Base-by-base conservation (phyloP, 2,329 filamentous ascomycete genomes). In the Exophiala phaeomuriformis region DNA sequence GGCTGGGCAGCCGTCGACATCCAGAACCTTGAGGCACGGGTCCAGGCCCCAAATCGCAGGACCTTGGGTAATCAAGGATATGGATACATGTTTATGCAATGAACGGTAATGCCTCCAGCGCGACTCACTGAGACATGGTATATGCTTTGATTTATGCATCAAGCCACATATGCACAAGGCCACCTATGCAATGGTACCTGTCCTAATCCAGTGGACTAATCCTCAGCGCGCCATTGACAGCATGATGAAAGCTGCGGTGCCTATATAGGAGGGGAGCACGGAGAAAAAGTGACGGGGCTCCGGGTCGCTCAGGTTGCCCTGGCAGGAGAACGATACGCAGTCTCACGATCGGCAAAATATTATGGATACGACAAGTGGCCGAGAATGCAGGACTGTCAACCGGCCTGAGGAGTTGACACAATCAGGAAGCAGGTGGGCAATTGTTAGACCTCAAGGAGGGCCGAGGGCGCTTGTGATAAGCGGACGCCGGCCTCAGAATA, bases 281-380 rank as follows among this genome's bases (percentile, higher is more conserved):
- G 44, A 12, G 12, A 27, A 29, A 32, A 36, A 30, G 31, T 32
- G 44, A 47, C 44, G 6, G 31, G 44, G 44, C 5, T 41, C 6
- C 28, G 12, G 19, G 28, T 27, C 28, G 19, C 28, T 41, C 12
- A 28, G 42, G 28, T 32, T 33, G 51, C 51, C 51, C 51, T 53
- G 51, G 32, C 51, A 53, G 37, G 42, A 53, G 51, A 45, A 32
- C 5, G 41, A 29, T 27, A 43, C 35, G 32, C 46, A 53, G 51
- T 6, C 30, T 45, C 32, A 32, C 5, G 5, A 29, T 8, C 9
- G 28, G 42, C 39, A 19, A 19, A 19, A 19, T 19, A 32, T 31
- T 45, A 3, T 45, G 6, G 28, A 4, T 42, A 42, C 36, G 36
- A 50, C 52, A 47, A 54, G 52, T 9, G 8, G 47, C 41, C 19